Base-by-base conservation (phyloP, 202 grass and related monocot species). In the Zoysia matrella region DNA sequence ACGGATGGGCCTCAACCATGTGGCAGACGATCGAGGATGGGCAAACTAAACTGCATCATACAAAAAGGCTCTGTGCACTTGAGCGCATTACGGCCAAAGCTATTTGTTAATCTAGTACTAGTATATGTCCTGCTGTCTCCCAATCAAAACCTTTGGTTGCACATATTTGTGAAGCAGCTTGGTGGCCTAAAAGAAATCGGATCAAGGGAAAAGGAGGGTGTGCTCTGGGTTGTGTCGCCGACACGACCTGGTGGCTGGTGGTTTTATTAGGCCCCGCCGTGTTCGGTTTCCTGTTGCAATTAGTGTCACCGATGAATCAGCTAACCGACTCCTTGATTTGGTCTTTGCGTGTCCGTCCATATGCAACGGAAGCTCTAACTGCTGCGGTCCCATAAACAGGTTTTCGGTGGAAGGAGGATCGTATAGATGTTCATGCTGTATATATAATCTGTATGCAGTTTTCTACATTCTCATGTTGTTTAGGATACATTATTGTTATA, bases 261-360 rank as follows among this genome's bases (percentile, higher is more conserved):
- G 71, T 63, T 83, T 41, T 63, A 15, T 18, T 67, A 18, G 71
- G 75, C 22, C 80, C 61, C 52, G 44, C 43, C 55, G 18, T 4
- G 22, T 64, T 76, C 51, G 22, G 11, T 68, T 76, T 67, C 40
- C n/a, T 71, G 82, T 50, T 48, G 72, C 87, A 40, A 65, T 81
- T 81, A 52, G 65, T 89, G 71, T 81, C 82, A 81, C 43, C 6
- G 82, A 55, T 88, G 71, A 84, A 84, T 69, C 81, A 70, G 81
- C 81, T 72, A 80, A 49, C 41, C 0, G 50, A 75, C 48, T 64
- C 42, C 30, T 65, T 47, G 72, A 40, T 85, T 58, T 89, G 57
- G 48, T 45, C 55, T 51, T 71, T 51, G n/a, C 58, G 22, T 30
- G 22, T 30, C 72, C 52, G 57, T 77, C 65, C 71, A 84, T 52